phyloP scores from a whole-genome alignment of 139 green algal species.

The Coccomyxa sp. region DNA sequence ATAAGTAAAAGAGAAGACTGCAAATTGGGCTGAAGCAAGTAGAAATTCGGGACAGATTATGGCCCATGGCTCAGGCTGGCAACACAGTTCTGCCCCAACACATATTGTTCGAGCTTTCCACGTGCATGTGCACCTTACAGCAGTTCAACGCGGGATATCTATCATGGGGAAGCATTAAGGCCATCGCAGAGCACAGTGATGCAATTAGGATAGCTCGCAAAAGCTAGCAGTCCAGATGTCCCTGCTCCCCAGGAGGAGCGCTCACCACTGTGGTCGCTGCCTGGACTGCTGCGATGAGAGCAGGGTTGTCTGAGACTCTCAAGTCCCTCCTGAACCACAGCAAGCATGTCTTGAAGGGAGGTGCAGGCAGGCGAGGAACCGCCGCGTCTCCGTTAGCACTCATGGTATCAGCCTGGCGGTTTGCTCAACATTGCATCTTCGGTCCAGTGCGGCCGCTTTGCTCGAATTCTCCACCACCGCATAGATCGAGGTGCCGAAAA shows the following conservation, averaged over 20 bases:
- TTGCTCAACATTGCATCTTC: no score
- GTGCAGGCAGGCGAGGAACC: neutral
- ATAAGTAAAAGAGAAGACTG: neutral
- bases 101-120: neutral
- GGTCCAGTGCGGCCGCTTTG: no score
- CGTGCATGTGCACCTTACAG: neutral
- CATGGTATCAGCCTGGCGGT: neutral
- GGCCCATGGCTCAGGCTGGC: neutral
- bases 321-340: conserved; percentile 79
- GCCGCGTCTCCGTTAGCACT: neutral
- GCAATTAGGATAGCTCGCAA: neutral
- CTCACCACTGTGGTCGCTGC: conserved; percentile 54
- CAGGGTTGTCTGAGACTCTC: conserved; percentile 76
- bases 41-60: neutral
- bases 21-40: neutral
- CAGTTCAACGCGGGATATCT: neutral
- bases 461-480: no score
- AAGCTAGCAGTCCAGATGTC: neutral
- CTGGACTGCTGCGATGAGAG: conserved; percentile 58
- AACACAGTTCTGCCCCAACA: neutral
- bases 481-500: no score
- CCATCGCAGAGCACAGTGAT: neutral
- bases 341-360: conserved; percentile 25
- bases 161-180: neutral
- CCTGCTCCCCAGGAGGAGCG: neutral